Conservation (phyloP, 495 filamentous ascomycete species). For the Bryoglossum gracile region DNA sequence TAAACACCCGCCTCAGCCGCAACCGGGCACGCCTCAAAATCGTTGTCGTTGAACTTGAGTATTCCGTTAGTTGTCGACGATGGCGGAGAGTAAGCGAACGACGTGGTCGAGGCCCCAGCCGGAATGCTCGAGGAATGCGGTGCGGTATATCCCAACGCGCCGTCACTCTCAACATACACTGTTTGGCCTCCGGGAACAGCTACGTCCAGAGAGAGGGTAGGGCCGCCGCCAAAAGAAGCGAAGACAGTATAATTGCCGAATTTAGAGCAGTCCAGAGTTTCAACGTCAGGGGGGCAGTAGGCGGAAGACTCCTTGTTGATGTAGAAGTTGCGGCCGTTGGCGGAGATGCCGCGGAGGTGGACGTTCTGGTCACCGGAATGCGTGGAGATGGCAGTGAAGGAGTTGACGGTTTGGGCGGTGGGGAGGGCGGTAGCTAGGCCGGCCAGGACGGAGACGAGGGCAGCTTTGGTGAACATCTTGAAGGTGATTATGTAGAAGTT, state of each 20-base stretch:
- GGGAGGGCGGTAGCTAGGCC: constrained; percentile 7
- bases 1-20: not conserved
- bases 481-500: not conserved
- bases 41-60: constrained; percentile 5
- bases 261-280: not conserved
- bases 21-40: constrained; percentile 15
- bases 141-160: constrained; percentile 51
- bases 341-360: constrained; percentile 1
- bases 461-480: constrained; percentile 13
- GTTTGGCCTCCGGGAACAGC: constrained; percentile 59
- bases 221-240: constrained; percentile 15
- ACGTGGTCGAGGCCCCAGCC: constrained; percentile 38
- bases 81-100: constrained; percentile 31
- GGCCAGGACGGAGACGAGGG: constrained; percentile 9
- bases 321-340: constrained; percentile 3
- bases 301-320: constrained; percentile 2
- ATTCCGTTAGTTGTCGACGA: not conserved
- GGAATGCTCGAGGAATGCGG: constrained; percentile 55
- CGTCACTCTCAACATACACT: constrained; percentile 52
- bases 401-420: not conserved
- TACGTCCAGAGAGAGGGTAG: constrained; percentile 28
- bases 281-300: constrained; percentile 10
- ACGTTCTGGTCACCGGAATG: not conserved
- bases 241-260: constrained; percentile 7
- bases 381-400: constrained; percentile 4